These are phyloP conservation scores for Alternaria brassicicola DNA, from an alignment of 2,329 filamentous ascomycete species.

Conservation along the genomic window DNA sequence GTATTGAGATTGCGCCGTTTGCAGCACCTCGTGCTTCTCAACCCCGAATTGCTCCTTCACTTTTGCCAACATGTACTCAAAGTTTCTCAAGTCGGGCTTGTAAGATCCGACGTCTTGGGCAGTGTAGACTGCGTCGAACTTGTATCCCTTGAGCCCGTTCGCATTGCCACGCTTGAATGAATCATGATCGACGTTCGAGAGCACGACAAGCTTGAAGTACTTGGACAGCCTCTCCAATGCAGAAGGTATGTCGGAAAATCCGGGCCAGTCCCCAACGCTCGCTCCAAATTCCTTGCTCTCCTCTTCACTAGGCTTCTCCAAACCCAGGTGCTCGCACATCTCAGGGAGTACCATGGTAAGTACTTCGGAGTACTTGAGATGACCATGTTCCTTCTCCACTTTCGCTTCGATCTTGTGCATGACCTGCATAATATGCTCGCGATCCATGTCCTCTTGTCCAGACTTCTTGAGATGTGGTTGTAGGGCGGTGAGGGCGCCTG, in stretches of 20 bases:
- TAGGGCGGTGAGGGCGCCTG: constrained; percentile 65
- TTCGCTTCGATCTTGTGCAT: constrained; percentile 56
- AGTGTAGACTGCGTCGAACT: constrained; percentile 70
- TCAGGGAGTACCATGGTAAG: constrained; percentile 59
- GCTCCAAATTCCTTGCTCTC: constrained; percentile 57
- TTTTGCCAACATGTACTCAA: constrained; percentile 66
- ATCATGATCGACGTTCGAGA: constrained; percentile 65
- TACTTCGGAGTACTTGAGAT: constrained; percentile 65
- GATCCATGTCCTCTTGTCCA: constrained; percentile 29
- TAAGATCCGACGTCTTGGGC: constrained; percentile 74
- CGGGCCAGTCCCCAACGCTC: constrained; percentile 60
- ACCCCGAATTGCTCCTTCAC: constrained; percentile 63
- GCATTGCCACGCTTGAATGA: constrained; percentile 59
- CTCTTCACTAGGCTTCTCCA: constrained; percentile 50
- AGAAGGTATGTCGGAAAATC: constrained; percentile 63
- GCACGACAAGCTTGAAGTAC: constrained; percentile 64
- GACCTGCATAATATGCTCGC: constrained; percentile 42
- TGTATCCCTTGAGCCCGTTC: constrained; percentile 58
- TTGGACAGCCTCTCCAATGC: constrained; percentile 58
- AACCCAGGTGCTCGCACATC: constrained; percentile 54
- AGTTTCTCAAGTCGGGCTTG: constrained; percentile 70
- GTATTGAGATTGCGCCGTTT: constrained; percentile 71
- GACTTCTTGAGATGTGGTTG: constrained; percentile 55
- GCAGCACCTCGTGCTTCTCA: constrained; percentile 63
- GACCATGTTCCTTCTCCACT: constrained; percentile 62